Evolutionary conservation across 2,329 filamentous ascomycete species (phyloP), one percentile per base, ranked within the genome.

Genomic region (Penicillium thymicola): DNA sequence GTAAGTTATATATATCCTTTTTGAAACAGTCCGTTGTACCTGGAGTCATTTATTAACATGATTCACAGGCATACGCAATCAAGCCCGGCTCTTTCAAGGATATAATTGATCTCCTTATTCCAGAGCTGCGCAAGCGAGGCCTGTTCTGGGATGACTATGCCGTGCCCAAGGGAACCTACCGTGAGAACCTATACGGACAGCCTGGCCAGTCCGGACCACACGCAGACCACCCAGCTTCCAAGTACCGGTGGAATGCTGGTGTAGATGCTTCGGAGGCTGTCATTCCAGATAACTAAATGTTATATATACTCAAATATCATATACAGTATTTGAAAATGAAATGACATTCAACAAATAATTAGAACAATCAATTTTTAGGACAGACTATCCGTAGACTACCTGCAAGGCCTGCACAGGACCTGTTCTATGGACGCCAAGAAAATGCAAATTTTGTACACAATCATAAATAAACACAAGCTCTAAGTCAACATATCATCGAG

Each of bases 401-500:
- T 45, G 47, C 13, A 45, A 38, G 51, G 42, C 51, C 42, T 11
- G 28, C 40, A 36, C 23, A 34, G 51, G 42, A 47, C 51, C 28
- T 52, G 30, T 34, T 41, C 48, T 56, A 56, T 46, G 54, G 54
- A 65, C 61, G 62, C 64, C 60, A 58, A 40, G 21, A 43, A 61
- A 63, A 65, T 64, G 61, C 63, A 54, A 53, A 51, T 60, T 62
- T 65, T 66, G 46, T 65, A 66, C 62, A 66, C 55, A 42, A 54
- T 45, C 57, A 21, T 3, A 21, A 21, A 58, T 46, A 48, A 47
- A 56, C 21, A 47, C 14, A 51, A 30, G 34, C 51, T 59, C 65
- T 85, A 96, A 76, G 90, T 89, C 78, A 97, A 80, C 93, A 97
- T 97, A 50, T 87, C 86, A 75, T 96, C 91, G 70, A 97, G 76